Percentiles rank a stretch among this genome's conserved stretches.
These are phyloP conservation scores for Eremochloa ophiuroides DNA, from an alignment of 176 grass and related monocot genomes.

Conservation along the genomic window DNA sequence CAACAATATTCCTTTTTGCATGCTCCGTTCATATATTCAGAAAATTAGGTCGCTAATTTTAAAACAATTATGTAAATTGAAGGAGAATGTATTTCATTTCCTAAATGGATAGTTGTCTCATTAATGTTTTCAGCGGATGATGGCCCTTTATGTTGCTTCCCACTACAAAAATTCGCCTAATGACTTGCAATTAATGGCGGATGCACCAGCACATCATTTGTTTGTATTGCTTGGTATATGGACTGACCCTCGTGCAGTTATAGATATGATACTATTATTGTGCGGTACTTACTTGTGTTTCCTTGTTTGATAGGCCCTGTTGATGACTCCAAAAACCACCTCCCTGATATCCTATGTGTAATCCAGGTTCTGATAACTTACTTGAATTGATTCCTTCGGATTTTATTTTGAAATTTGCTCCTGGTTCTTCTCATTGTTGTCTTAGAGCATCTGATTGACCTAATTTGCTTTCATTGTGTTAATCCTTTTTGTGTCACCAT, in stretches of 20 bases:
- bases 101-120: conserved; percentile 13
- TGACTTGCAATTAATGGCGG: conserved; percentile 99
- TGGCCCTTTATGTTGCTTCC: conserved; percentile 98
- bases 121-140: conserved; percentile 84
- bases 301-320: conserved; percentile 59
- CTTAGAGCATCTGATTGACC: not conserved
- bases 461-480: not conserved
- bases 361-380: conserved; percentile 59
- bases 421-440: not conserved
- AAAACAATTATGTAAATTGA: not conserved
- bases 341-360: conserved; percentile 98
- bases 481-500: not conserved
- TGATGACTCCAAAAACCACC: conserved; percentile 81
- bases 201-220: conserved; percentile 92
- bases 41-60: not conserved
- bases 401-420: not conserved
- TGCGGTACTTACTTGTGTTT: conserved; percentile 10
- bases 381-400: conserved; percentile 4
- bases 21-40: conserved; percentile 8
- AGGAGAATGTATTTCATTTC: not conserved
- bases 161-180: conserved; percentile 99
- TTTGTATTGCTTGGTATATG: conserved; percentile 99
- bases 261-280: not conserved
- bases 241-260: not conserved
- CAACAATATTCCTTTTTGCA: conserved; percentile 2